Evolutionary conservation across 169 alveolate species (phyloP), one percentile per base, ranked within the genome.

Genomic region (Plasmodium reichenowi): DNA sequence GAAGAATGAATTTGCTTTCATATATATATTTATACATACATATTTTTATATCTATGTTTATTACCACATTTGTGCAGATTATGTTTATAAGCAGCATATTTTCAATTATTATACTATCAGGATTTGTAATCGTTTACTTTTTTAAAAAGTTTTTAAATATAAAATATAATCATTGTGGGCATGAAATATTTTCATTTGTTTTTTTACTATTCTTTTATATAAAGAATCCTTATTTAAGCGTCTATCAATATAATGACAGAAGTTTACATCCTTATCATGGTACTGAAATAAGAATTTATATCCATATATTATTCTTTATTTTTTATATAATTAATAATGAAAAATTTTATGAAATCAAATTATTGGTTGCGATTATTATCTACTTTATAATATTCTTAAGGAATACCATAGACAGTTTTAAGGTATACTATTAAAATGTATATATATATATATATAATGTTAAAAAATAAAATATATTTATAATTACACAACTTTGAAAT

Each of bases 191-290:
- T 68, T 67, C 83, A n/a, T 67, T 80, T 32, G 48, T 80, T 9
- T 80, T 80, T 80, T 67, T 80, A 80, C 26, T 58, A 9, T 80
- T 80, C 48, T 80, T 80, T 26, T 80, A 67, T 29, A 80, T 66
- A 67, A 80, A 48, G 10, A 80, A 80, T 9, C 90, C 90, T 7
- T 80, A 67, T 50, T 66, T 80, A 67, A 80, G 90, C 29, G 78
- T 45, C 1, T 67, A 29, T 12, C 90, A 80, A 26, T 80, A 80
- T 60, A 80, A 80, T 56, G 83, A 80, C 43, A 80, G 72, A 54
- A 80, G 83, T 47, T 62, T 80, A 17, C 90, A 80, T 66, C 83
- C 83, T 5, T 80, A 80, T 38, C 90, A 80, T 72, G 90, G 90
- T 24, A 80, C 90, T 24, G 90, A 66, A 43, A 32, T 80, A 47